These are phyloP conservation scores for Salix suchowensis DNA, from an alignment of 345 rosid species.

Conservation along the genomic window DNA sequence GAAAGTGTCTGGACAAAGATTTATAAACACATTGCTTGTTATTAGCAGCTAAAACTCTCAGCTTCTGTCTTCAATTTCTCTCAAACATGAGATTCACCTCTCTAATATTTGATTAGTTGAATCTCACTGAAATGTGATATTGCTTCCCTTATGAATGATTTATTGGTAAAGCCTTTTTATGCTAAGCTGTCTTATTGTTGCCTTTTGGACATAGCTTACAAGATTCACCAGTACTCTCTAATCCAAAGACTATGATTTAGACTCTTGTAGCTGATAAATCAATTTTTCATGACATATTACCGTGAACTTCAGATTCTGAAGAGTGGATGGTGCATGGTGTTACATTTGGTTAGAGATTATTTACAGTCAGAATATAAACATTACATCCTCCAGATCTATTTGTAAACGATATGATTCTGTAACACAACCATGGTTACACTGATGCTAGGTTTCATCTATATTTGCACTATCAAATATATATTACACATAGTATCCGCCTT, in stretches of 20 bases:
- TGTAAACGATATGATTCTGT: too few relatives aligned
- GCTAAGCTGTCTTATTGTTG: background rate
- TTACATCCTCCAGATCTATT: background rate
- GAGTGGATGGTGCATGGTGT: background rate
- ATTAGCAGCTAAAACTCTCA: background rate
- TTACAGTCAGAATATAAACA: background rate
- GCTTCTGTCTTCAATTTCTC: background rate
- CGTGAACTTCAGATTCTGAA: background rate
- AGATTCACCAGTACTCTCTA: background rate
- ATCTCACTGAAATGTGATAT: background rate
- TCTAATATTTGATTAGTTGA: background rate
- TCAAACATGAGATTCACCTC: background rate
- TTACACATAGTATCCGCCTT: too few relatives aligned
- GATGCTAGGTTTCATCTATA: too few relatives aligned
- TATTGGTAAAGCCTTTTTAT: background rate
- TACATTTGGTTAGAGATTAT: background rate
- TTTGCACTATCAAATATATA: too few relatives aligned
- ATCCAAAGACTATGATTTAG: background rate
- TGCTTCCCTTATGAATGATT: background rate
- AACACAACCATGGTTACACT: too few relatives aligned
- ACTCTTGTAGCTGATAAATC: background rate
- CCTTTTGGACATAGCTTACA: background rate
- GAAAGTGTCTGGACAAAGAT: background rate
- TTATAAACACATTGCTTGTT: too few relatives aligned
- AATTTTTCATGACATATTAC: background rate